Evolutionary conservation across 306 rosid genomes (phyloP).

Genomic region (Citrullus amarus): DNA sequence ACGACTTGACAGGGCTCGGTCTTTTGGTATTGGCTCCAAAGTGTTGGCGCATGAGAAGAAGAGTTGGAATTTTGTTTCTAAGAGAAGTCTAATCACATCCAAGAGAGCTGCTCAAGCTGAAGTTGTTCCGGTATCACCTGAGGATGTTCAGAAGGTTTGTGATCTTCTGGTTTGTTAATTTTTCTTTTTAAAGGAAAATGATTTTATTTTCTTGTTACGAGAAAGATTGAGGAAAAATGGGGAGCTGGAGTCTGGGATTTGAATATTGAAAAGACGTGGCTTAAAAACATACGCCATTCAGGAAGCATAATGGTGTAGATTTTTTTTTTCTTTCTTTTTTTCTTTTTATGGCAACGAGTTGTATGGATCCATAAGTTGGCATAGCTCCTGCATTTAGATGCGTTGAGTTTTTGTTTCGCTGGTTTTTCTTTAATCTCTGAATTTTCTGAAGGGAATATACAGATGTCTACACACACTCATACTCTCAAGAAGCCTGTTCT

Average conservation of each 20-base stretch:
- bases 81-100: constrained; percentile 29
- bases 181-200: neutral
- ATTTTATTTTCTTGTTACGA: constrained; percentile 2
- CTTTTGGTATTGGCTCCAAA: constrained; percentile 28
- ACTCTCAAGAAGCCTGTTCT: neutral
- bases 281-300: neutral
- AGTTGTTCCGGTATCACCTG: constrained; percentile 69
- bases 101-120: constrained; percentile 44
- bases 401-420: neutral
- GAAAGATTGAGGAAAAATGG: neutral
- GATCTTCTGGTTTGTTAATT: neutral
- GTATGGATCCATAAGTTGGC: neutral
- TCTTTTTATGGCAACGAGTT: neutral
- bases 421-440: neutral
- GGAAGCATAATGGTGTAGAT: neutral
- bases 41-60: constrained; percentile 12
- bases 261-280: neutral
- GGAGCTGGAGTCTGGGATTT: neutral
- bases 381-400: neutral
- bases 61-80: constrained; percentile 1
- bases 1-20: constrained; percentile 33
- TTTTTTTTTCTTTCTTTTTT: neutral
- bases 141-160: constrained; percentile 54
- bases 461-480: too few relatives aligned
- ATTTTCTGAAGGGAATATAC: neutral